Conservation (phyloP, 331 rosid genomes). For the Ulmus americana region DNA sequence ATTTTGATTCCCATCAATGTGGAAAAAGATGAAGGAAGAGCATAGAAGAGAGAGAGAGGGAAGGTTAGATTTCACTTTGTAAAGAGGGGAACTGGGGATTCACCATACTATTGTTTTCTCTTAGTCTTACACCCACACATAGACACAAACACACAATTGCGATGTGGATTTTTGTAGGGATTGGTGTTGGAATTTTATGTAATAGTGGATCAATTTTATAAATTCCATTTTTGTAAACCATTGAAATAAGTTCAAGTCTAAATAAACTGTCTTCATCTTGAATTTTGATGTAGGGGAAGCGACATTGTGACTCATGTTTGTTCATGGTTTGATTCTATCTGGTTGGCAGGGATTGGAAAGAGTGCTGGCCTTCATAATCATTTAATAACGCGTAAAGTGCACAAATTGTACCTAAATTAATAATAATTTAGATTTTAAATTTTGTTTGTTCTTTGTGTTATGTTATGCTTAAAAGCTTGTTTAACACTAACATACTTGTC, state of each 20-base stretch:
- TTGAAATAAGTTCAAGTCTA: constrained; percentile 6
- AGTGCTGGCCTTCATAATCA: no score
- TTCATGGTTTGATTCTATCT: no score
- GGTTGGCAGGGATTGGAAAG: no score
- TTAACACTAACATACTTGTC: no score
- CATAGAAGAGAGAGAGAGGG: constrained; percentile 7
- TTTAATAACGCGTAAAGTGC: no score
- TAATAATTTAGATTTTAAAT: no score
- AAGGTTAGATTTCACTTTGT: constrained; percentile 40
- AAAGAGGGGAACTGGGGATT: constrained; percentile 47
- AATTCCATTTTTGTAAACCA: constrained; percentile 35
- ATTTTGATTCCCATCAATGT: constrained; percentile 10
- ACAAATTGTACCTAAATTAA: no score
- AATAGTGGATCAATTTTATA: constrained; percentile 28
- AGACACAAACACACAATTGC: constrained; percentile 28
- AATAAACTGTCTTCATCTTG: not conserved
- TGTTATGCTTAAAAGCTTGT: no score
- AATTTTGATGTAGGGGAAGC: no score
- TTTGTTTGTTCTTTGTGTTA: no score
- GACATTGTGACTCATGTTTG: no score
- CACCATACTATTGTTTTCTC: not conserved
- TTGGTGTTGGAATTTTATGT: constrained; percentile 25
- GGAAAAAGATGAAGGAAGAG: constrained; percentile 23
- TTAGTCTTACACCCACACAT: constrained; percentile 27
- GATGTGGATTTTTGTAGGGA: constrained; percentile 36